Conservation (phyloP, 495 filamentous ascomycete species). For the Xeromyces bisporus region DNA sequence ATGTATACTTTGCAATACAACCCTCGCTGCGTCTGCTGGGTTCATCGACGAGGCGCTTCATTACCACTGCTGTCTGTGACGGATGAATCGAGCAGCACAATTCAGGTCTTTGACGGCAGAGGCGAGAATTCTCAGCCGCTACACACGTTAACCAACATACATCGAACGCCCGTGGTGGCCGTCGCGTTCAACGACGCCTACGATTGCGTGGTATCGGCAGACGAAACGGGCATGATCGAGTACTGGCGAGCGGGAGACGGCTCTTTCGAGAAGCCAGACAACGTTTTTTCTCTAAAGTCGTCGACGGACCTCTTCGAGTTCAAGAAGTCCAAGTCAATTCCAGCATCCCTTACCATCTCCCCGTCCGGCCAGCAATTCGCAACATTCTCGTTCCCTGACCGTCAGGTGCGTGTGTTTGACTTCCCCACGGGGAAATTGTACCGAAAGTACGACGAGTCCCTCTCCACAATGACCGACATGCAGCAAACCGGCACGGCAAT, state of each 20-base stretch:
- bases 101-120: constrained; percentile 77
- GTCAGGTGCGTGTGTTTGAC: constrained; percentile 82
- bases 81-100: constrained; percentile 49
- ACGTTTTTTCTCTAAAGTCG: constrained; percentile 82
- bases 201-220: constrained; percentile 78
- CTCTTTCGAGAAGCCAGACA: constrained; percentile 77
- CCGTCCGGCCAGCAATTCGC: constrained; percentile 72
- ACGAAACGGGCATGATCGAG: constrained; percentile 87
- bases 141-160: constrained; percentile 56
- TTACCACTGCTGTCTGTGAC: constrained; percentile 81
- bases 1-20: constrained; percentile 59
- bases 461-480: constrained; percentile 74
- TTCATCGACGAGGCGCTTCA: constrained; percentile 75
- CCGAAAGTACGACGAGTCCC: constrained; percentile 86
- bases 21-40: constrained; percentile 79
- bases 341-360: constrained; percentile 71
- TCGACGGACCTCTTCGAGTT: constrained; percentile 91
- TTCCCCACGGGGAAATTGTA: constrained; percentile 76
- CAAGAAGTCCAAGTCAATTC: constrained; percentile 81
- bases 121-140: constrained; percentile 60
- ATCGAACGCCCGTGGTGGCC: constrained; percentile 59
- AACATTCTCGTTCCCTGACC: constrained; percentile 84
- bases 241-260: constrained; percentile 71
- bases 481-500: constrained; percentile 76
- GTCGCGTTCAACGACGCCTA: constrained; percentile 81